Evolutionary conservation across 768 basidiomycete genomes (phyloP).

Genomic region (Cantharellus cinnabarinus): DNA sequence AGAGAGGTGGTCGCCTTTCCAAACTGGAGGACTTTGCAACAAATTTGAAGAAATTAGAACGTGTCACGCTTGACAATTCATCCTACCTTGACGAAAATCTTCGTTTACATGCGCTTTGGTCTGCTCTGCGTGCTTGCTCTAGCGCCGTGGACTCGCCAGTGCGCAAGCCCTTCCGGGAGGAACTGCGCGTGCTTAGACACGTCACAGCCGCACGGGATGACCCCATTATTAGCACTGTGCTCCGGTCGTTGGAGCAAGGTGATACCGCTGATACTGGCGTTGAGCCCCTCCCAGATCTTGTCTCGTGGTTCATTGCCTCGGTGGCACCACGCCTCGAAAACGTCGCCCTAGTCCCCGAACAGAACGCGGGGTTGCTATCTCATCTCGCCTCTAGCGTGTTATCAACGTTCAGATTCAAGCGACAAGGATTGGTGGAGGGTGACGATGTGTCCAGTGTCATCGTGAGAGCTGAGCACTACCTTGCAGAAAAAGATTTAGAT

Average conservation of each 20-base stretch:
- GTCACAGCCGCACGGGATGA: conserved; percentile 54
- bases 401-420: conserved; percentile 56
- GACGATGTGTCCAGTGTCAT: conserved; percentile 72
- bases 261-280: conserved; percentile 65
- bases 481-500: conserved; percentile 87
- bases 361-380: conserved; percentile 71
- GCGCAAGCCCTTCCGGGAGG: conserved; percentile 72
- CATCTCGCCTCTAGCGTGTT: conserved; percentile 67
- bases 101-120: conserved; percentile 79
- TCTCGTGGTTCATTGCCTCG: conserved; percentile 73
- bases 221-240: conserved; percentile 37
- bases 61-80: conserved; percentile 79
- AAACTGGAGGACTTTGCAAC: conserved; percentile 87
- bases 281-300: conserved; percentile 74
- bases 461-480: conserved; percentile 69
- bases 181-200: conserved; percentile 66
- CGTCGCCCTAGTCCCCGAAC: conserved; percentile 85
- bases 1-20: conserved; percentile 85
- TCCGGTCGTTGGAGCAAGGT: conserved; percentile 46
- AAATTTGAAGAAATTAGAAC: conserved; percentile 76
- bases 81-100: conserved; percentile 83
- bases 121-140: conserved; percentile 67
- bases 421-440: conserved; percentile 58
- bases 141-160: conserved; percentile 42
- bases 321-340: conserved; percentile 68